phyloP scores from a whole-genome alignment of 2,329 filamentous ascomycete genomes.

The Pyrenophora tritici-repentis region DNA sequence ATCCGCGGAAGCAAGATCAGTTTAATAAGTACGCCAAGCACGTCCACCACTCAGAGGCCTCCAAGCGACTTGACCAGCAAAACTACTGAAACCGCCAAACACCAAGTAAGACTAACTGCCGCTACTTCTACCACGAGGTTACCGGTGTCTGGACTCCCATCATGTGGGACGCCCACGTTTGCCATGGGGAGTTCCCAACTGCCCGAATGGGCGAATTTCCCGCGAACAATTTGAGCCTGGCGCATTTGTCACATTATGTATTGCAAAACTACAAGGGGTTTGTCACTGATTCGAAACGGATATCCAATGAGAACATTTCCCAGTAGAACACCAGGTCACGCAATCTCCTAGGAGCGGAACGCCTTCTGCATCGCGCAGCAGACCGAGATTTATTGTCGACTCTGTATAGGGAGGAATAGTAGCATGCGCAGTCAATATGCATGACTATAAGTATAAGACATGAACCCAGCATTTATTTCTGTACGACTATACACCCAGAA shows the following conservation, averaged over 20 bases:
- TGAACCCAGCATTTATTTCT: not conserved
- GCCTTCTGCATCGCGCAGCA: slow-evolving; percentile 10
- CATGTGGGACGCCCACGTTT: slow-evolving; percentile 32
- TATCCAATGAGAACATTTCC: slow-evolving; percentile 21
- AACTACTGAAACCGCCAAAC: slow-evolving; percentile 11
- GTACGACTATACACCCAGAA: slow-evolving; percentile 12
- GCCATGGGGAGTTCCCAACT: slow-evolving; percentile 21
- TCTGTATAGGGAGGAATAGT: slow-evolving; percentile 1
- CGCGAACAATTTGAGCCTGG: slow-evolving; percentile 16
- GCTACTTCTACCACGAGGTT: slow-evolving; percentile 19
- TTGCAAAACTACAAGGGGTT: slow-evolving; percentile 30
- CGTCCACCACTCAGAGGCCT: slow-evolving; percentile 17
- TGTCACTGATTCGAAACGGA: slow-evolving; percentile 17
- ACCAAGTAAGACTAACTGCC: slow-evolving; percentile 8
- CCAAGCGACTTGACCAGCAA: slow-evolving; percentile 1
- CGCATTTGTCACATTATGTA: slow-evolving; percentile 10
- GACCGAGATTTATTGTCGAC: slow-evolving; percentile 7
- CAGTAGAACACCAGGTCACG: slow-evolving; percentile 19
- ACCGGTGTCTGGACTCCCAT: slow-evolving; percentile 20
- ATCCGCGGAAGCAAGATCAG: slow-evolving; percentile 8
- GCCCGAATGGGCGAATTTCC: slow-evolving; percentile 35
- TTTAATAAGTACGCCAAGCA: slow-evolving; percentile 10
- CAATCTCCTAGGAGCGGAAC: slow-evolving; percentile 5
- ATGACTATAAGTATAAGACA: slow-evolving; percentile 18
- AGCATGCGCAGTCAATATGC: slow-evolving; percentile 3